Evolutionary conservation across 1,284 basidiomycete species (phyloP), one percentile per base, ranked within the genome.

Genomic region (Erythrobasidium hasegawianum): DNA sequence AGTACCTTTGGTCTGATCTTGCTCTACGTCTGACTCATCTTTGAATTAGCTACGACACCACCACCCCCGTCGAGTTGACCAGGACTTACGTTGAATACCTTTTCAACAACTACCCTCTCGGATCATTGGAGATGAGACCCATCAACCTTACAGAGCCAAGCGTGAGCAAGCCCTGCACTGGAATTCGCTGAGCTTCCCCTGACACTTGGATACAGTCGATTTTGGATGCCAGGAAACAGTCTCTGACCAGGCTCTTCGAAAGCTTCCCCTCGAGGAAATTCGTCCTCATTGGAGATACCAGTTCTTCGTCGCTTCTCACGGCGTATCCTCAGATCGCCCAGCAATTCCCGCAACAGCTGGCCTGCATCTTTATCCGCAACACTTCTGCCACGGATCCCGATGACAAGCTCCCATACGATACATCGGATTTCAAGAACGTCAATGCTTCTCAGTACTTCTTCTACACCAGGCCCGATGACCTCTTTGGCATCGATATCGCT

Each of bases 361-460:
- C 64, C 13, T 66, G 64, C 57, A 66, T 66, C 26, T 66, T 66
- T 47, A 59, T 66, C 64, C 64, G 64, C n/a, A 66, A 66, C 38
- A 66, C 64, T 18, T 50, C 47, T 24, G 62, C 62, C n/a, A 64
- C 62, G 2, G 62, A 64, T 24, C 29, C 62, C n/a, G 62, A 64
- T 22, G 62, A 64, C 33, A 64, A 64, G 45, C 43, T 66, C 8
- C 64, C 64, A 2, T 66, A 66, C 47, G 64, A 66, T 45, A 66
- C 64, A 5, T 57, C 54, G 10, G 56, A n/a, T 16, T 66, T 66
- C 64, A 41, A 66, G 39, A 52, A 26, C 29, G 41, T 66, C 38
- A 66, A 66, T 39, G 33, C 54, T 16, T 58, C 56, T 22, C 64
- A 66, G 47, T 66, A 66, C 33, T 66, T 66, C 26, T 66, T 66